These are phyloP conservation scores for Hyphodiscus sp. DNA, from an alignment of 2,329 filamentous ascomycete species.

Conservation along the genomic window DNA sequence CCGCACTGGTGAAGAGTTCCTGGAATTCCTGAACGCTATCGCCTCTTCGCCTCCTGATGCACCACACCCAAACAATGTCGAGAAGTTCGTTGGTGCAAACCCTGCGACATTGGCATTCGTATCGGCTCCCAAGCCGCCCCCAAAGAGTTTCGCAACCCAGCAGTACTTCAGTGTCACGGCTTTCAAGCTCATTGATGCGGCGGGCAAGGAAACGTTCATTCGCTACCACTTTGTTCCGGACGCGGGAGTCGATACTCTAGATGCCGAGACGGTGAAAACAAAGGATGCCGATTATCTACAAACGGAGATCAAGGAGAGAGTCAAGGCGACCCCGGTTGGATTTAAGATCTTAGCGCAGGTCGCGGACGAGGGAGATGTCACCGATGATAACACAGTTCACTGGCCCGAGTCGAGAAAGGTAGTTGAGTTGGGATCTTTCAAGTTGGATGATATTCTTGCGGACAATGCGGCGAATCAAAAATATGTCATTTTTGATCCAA, in stretches of 20 bases:
- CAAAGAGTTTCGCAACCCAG: constrained; percentile 42
- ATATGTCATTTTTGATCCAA: constrained; percentile 50
- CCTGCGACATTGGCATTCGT: constrained; percentile 44
- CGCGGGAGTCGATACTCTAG: constrained; percentile 35
- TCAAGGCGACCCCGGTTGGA: constrained; percentile 32
- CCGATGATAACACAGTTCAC: constrained; percentile 41
- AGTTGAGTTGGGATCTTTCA: constrained; percentile 44
- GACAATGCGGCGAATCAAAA: constrained; percentile 41
- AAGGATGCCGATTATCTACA: constrained; percentile 41
- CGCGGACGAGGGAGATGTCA: constrained; percentile 40
- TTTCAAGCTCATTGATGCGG: constrained; percentile 37
- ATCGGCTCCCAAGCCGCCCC: constrained; percentile 41
- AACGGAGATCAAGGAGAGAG: constrained; percentile 37
- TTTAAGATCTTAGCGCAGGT: constrained; percentile 46
- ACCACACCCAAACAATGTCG: constrained; percentile 20
- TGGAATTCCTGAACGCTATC: constrained; percentile 41
- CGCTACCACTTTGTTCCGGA: constrained; percentile 44
- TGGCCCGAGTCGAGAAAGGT: constrained; percentile 46
- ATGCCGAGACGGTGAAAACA: constrained; percentile 31
- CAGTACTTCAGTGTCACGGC: constrained; percentile 44
- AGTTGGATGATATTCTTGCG: constrained; percentile 34
- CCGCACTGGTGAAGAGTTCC: constrained; percentile 45
- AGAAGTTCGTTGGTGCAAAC: constrained; percentile 38
- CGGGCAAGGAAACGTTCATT: constrained; percentile 38
- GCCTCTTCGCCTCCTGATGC: constrained; percentile 3